Evolutionary conservation across 768 basidiomycete species (phyloP), one percentile per base, ranked within the genome.

Genomic region (Trametes meyenii): DNA sequence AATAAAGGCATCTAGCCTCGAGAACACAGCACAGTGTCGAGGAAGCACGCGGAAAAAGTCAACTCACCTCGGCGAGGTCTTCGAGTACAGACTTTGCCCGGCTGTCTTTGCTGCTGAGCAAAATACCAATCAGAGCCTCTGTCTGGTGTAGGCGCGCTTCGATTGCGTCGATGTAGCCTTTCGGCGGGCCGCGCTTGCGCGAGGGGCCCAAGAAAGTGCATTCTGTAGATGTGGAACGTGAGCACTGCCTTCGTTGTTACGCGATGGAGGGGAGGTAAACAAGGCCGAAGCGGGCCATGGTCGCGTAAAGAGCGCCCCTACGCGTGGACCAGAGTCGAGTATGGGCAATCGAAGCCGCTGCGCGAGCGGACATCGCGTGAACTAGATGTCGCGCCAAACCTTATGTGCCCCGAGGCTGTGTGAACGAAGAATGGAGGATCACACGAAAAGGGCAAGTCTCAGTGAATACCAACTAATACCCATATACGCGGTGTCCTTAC

Each of bases 91-190:
- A 63, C 48, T 73, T 69, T 1, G 81, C 80, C 7, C 75, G 69
- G 21, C 64, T 60, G 55, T 76, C 75, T 49, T 62, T 67, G 63
- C 68, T 80, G 38, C 86, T 80, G 40, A 95, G 78, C 54, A 96
- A 77, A 60, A 94, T 89, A 54, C 93, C 94, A 29, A 96, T 79
- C 43, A 96, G 79, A 0, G 94, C 94, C 72, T 96, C 94, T 17
- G 93, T 92, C 70, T 96, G 92, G 67, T 96, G 94, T 5, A 96
- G 77, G 14, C 92, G 85, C 14, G 90, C 90, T 75, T 96, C 94
- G 67, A 96, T 94, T 29, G 93, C 93, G 69, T 96, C 93, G 70
- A 96, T 95, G 78, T 96, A 96, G 1, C 94, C 94, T 70, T 92
- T 93, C n/a, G 92, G 90, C 3, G 90, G 90, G 2, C 93, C 93